Percentiles rank a stretch among this genome's conserved stretches.
Conservation (phyloP, 768 basidiomycete species). For the Mycena venus region DNA sequence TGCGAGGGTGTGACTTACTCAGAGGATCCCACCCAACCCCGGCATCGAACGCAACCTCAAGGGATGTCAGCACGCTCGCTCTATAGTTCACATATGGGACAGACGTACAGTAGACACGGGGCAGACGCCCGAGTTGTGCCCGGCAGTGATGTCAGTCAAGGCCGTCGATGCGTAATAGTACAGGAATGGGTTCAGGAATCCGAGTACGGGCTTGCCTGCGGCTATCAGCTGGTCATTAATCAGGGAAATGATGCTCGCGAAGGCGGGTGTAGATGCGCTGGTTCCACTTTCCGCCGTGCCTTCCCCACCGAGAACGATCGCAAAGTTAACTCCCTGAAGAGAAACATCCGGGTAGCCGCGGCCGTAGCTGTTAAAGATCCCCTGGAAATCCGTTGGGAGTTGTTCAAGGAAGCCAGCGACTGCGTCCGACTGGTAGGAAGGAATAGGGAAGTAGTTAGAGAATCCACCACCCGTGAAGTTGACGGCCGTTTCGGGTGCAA, state of each 20-base stretch:
- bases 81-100: not conserved
- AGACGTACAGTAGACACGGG: not conserved
- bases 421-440: constrained; percentile 52
- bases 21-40: not conserved
- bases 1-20: not conserved
- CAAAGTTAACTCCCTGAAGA: not conserved
- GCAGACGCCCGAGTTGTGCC: not conserved
- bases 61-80: not conserved
- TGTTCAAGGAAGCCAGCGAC: constrained; percentile 47
- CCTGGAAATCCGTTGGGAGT: constrained; percentile 48
- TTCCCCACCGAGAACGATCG: not conserved
- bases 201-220: constrained; percentile 36
- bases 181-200: constrained; percentile 12
- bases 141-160: constrained; percentile 1
- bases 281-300: constrained; percentile 51
- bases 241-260: constrained; percentile 57
- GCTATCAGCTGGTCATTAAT: constrained; percentile 56
- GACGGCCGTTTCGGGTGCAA: constrained; percentile 27
- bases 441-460: constrained; percentile 38
- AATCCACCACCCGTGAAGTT: constrained; percentile 36
- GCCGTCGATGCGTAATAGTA: not conserved
- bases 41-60: not conserved
- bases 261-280: constrained; percentile 57
- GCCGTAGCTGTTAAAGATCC: constrained; percentile 56
- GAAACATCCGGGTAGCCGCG: constrained; percentile 25